Percentiles rank a stretch among this genome's conserved stretches.
Conservation (phyloP, 2,329 filamentous ascomycete species). For the Eurotiales sp. region DNA sequence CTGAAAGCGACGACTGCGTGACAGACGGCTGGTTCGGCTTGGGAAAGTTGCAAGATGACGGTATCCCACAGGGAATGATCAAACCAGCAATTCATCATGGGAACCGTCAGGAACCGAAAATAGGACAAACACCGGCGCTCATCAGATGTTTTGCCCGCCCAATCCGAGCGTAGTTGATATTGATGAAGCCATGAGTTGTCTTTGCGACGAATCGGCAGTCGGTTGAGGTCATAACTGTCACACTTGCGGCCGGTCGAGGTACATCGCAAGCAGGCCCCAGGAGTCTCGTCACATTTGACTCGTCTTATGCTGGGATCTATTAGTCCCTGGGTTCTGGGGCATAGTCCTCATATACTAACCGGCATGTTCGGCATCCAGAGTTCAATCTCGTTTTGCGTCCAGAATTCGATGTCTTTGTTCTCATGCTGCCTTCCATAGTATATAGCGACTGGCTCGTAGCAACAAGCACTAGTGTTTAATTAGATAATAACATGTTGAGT, state of each 20-base stretch:
- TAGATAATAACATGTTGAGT: too few relatives aligned
- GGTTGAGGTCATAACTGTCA: not conserved
- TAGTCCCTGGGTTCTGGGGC: not conserved
- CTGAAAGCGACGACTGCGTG: conserved; percentile 23
- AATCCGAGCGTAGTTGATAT: not conserved
- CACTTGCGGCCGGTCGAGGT: not conserved
- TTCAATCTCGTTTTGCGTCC: not conserved
- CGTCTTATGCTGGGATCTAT: not conserved
- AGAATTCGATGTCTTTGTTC: too few relatives aligned
- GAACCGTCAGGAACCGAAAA: conserved; percentile 16
- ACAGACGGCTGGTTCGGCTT: conserved; percentile 17
- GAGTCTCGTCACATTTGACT: not conserved
- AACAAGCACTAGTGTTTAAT: too few relatives aligned
- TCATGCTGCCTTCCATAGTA: too few relatives aligned
- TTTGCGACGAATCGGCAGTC: not conserved
- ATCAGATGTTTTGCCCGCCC: conserved; percentile 9
- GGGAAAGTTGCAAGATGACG: conserved; percentile 19
- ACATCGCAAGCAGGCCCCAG: not conserved
- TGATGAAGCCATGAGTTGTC: not conserved
- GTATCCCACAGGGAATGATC: conserved; percentile 15
- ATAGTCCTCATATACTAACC: not conserved
- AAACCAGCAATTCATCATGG: conserved; percentile 13
- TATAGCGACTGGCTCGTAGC: too few relatives aligned
- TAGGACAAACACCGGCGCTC: conserved; percentile 19
- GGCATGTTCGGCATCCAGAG: not conserved